These are phyloP conservation scores for Celoporthe dispersa DNA, from an alignment of 2,329 filamentous ascomycete genomes.

Conservation along the genomic window DNA sequence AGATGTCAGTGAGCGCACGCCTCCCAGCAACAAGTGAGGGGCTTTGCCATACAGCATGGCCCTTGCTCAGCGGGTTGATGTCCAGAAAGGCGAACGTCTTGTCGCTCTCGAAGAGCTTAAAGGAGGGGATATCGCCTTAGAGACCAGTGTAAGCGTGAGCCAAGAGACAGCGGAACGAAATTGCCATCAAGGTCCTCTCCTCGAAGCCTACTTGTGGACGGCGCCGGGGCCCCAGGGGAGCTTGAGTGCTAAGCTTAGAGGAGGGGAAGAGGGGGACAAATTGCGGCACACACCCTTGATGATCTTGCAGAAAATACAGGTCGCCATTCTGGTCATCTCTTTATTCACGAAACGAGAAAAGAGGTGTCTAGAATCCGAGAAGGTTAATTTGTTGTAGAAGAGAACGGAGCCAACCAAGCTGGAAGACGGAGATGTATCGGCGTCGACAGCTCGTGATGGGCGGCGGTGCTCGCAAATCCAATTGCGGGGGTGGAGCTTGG, in stretches of 20 bases:
- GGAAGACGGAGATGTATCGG: slow-evolving; percentile 21
- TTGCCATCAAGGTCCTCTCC: slow-evolving; percentile 13
- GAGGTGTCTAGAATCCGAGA: not conserved
- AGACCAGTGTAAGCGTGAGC: slow-evolving; percentile 24
- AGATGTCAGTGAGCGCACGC: not conserved
- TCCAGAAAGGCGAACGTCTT: slow-evolving; percentile 96
- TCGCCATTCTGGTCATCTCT: slow-evolving; percentile 54
- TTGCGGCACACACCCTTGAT: slow-evolving; percentile 71
- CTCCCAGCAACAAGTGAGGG: too few species aligned
- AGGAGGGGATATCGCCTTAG: slow-evolving; percentile 88
- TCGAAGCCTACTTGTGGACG: not conserved
- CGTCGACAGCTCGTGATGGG: not conserved
- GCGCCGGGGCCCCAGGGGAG: not conserved
- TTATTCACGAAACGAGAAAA: not conserved
- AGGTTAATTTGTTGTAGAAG: not conserved
- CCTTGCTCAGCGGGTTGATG: slow-evolving; percentile 85
- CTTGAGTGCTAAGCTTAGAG: slow-evolving; percentile 8
- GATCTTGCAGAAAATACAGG: slow-evolving; percentile 98
- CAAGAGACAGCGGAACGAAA: not conserved
- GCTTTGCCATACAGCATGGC: slow-evolving; percentile 79
- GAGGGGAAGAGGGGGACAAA: not conserved
- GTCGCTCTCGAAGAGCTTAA: slow-evolving; percentile 95
- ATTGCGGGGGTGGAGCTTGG: not conserved
- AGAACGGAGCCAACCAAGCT: not conserved
- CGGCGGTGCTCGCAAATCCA: not conserved